Conservation (phyloP, 345 rosid genomes). For the Salix exigua region DNA sequence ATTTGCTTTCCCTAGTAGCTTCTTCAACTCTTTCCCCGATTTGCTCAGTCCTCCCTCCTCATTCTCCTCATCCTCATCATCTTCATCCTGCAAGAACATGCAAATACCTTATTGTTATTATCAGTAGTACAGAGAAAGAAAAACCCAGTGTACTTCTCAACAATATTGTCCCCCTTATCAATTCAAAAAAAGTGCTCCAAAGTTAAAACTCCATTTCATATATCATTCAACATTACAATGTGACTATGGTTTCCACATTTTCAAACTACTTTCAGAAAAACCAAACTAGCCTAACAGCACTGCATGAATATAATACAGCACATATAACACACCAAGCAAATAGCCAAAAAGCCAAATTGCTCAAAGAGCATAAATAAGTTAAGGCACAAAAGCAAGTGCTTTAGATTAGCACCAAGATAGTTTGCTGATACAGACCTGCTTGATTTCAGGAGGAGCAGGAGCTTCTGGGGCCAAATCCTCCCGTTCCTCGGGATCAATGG, state of each 20-base stretch:
- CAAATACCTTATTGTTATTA: not conserved
- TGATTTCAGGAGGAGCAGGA: conserved; percentile 97
- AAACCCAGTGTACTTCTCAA: not conserved
- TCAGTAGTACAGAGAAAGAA: not conserved
- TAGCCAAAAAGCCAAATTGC: not conserved
- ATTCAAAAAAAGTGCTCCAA: not conserved
- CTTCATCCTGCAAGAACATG: conserved; percentile 58
- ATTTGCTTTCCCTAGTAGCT: conserved; percentile 68
- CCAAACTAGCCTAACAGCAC: conserved; percentile 2
- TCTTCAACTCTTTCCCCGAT: conserved; percentile 94
- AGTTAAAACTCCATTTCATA: too few species aligned
- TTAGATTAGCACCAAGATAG: not conserved
- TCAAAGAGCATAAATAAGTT: not conserved
- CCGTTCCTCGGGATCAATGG: conserved; percentile 83
- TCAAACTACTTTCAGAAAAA: not conserved
- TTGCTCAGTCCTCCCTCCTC: conserved; percentile 86
- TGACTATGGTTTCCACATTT: not conserved
- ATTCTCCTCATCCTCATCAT: conserved; percentile 80
- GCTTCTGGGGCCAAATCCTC: conserved; percentile 91
- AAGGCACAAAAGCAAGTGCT: not conserved
- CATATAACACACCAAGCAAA: not conserved
- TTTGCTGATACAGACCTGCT: conserved; percentile 47
- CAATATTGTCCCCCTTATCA: not conserved
- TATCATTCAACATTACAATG: not conserved
- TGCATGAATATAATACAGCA: not conserved